Percentiles rank a stretch among this genome's conserved stretches.
These are phyloP conservation scores for Plasmodium cynomolgi DNA, from an alignment of 169 alveolate species.

Conservation along the genomic window DNA sequence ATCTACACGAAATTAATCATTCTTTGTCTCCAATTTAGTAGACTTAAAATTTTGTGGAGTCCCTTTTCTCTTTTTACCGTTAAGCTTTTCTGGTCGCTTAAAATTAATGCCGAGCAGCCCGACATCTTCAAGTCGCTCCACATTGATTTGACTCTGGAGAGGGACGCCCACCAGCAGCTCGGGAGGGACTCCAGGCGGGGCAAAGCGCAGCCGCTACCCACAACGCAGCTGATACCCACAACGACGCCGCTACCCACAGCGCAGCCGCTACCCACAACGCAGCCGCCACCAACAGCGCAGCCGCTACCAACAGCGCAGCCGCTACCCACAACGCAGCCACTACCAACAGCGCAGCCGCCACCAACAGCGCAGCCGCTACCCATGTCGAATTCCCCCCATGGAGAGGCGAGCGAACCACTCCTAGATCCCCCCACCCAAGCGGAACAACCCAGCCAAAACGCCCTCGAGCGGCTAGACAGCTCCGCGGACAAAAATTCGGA, in stretches of 20 bases:
- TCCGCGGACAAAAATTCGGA: not conserved
- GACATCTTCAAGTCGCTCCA: constrained; percentile 75
- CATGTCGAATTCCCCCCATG: not conserved
- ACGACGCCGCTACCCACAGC: not conserved
- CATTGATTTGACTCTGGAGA: constrained; percentile 45
- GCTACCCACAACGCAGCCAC: not conserved
- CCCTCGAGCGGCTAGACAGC: not conserved
- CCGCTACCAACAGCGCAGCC: too few relatives aligned
- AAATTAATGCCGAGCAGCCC: constrained; percentile 69
- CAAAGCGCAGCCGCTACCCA: not conserved
- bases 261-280: not conserved
- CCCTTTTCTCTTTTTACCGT: constrained; percentile 80
- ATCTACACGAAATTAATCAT: constrained; percentile 72
- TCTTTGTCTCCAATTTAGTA: constrained; percentile 76
- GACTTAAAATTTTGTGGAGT: constrained; percentile 79
- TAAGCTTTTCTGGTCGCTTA: constrained; percentile 72
- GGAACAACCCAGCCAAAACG: not conserved
- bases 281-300: not conserved
- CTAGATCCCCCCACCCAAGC: not conserved
- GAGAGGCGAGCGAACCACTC: not conserved
- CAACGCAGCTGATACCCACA: not conserved
- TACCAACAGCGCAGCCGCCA: not conserved
- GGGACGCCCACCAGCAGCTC: not conserved
- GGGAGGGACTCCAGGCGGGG: not conserved
- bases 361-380: not conserved